Evolutionary conservation across 495 filamentous ascomycete genomes (phyloP).

Genomic region (Penicillium riverlandense): DNA sequence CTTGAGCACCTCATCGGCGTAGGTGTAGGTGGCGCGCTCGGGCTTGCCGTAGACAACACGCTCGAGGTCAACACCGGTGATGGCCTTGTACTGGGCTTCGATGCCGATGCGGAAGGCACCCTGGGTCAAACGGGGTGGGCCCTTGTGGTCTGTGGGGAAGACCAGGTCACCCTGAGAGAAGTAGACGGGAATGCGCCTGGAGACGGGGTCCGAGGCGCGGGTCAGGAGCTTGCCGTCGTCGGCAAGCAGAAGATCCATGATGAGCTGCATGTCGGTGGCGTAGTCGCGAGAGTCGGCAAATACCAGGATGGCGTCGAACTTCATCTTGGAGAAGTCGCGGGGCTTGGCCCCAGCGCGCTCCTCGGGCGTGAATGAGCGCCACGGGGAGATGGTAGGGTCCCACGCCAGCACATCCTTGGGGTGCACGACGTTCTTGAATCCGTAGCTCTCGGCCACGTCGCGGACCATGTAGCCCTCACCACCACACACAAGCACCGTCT

Average conservation of each 20-base stretch:
- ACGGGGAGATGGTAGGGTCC: conserved; percentile 74
- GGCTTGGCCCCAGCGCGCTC: conserved; percentile 61
- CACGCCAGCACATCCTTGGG: conserved; percentile 87
- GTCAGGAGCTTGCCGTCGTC: conserved; percentile 65
- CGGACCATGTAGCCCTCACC: conserved; percentile 87
- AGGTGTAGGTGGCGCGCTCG: conserved; percentile 72
- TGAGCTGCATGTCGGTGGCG: conserved; percentile 77
- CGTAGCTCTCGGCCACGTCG: conserved; percentile 76
- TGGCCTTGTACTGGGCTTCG: conserved; percentile 71
- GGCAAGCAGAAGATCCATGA: conserved; percentile 72
- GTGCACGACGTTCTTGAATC: conserved; percentile 82
- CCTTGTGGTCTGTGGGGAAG: conserved; percentile 70
- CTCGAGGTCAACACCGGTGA: conserved; percentile 68
- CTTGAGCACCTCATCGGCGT: conserved; percentile 68
- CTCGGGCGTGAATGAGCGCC: conserved; percentile 62
- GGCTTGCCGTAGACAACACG: conserved; percentile 83
- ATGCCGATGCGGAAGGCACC: conserved; percentile 70
- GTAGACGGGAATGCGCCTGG: conserved; percentile 66
- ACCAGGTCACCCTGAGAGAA: conserved; percentile 70
- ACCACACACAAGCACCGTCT: conserved; percentile 78
- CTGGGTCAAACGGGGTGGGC: conserved; percentile 62
- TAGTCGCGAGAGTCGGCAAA: conserved; percentile 82
- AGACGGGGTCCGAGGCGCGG: conserved; percentile 57
- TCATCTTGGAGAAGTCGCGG: conserved; percentile 58
- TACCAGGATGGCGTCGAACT: conserved; percentile 77